Conservation (phyloP, 2,329 filamentous ascomycete species). For the Penicillium sp. region DNA sequence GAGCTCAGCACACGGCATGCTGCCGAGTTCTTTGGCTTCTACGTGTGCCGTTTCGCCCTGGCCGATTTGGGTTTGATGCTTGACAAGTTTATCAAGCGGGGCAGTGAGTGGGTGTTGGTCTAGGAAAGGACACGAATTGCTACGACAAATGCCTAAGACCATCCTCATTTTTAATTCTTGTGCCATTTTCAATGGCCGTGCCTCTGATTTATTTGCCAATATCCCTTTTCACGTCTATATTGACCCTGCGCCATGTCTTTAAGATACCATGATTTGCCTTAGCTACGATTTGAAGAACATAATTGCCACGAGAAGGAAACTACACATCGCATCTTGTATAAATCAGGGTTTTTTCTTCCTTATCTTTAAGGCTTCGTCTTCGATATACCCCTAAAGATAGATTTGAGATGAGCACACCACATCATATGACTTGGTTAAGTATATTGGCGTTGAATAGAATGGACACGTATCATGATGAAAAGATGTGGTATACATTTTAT, state of each 20-base stretch:
- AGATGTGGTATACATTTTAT: background rate
- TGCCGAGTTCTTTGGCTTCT: conserved; percentile 96
- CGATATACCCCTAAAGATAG: background rate
- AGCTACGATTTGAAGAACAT: conserved; percentile 25
- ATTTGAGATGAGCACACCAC: background rate
- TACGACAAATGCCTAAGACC: background rate
- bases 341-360: background rate
- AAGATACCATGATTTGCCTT: conserved; percentile 25
- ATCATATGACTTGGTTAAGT: background rate
- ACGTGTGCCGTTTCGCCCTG: conserved; percentile 90
- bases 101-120: conserved; percentile 83
- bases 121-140: conserved; percentile 25
- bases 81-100: conserved; percentile 95
- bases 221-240: conserved; percentile 23
- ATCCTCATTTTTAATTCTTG: background rate
- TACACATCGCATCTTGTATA: conserved; percentile 7
- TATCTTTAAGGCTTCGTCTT: background rate
- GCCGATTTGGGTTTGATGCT: conserved; percentile 76
- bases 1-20: conserved; percentile 90
- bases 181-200: background rate
- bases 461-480: no score
- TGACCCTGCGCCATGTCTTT: conserved; percentile 16
- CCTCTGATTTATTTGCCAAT: conserved; percentile 10
- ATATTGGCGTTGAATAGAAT: background rate
- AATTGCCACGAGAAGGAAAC: conserved; percentile 16